phyloP scores from a whole-genome alignment of 176 grass and related monocot genomes.

The Thinopyrum elongatum region DNA sequence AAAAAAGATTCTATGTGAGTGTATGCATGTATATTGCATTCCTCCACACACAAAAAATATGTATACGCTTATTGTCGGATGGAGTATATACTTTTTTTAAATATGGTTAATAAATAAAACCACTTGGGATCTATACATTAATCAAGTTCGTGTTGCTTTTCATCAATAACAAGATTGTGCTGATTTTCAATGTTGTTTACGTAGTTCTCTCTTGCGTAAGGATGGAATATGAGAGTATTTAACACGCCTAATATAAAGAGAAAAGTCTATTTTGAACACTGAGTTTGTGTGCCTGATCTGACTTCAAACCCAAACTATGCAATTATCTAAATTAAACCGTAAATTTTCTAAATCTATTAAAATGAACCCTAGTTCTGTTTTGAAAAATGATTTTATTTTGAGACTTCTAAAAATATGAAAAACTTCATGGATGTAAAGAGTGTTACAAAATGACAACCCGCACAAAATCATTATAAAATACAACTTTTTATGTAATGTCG shows the following conservation, averaged over 20 bases:
- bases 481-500: not conserved
- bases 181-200: not conserved
- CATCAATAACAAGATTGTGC: not conserved
- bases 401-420: not conserved
- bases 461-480: not conserved
- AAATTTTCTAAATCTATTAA: not conserved
- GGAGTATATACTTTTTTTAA: not conserved
- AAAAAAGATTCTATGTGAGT: not conserved
- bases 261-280: not conserved
- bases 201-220: not conserved
- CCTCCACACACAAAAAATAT: too few relatives aligned
- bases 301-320: not conserved
- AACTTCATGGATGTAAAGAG: not conserved
- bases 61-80: not conserved
- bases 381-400: not conserved
- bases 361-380: not conserved
- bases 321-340: not conserved
- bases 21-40: too few relatives aligned
- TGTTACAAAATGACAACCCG: not conserved
- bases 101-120: not conserved
- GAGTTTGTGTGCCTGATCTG: not conserved
- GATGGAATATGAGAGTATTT: not conserved
- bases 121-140: not conserved
- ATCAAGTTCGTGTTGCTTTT: not conserved
- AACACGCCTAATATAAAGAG: not conserved